Evolutionary conservation across 306 rosid species (phyloP).

Genomic region (cucumber (Cucumis sativus)): DNA sequence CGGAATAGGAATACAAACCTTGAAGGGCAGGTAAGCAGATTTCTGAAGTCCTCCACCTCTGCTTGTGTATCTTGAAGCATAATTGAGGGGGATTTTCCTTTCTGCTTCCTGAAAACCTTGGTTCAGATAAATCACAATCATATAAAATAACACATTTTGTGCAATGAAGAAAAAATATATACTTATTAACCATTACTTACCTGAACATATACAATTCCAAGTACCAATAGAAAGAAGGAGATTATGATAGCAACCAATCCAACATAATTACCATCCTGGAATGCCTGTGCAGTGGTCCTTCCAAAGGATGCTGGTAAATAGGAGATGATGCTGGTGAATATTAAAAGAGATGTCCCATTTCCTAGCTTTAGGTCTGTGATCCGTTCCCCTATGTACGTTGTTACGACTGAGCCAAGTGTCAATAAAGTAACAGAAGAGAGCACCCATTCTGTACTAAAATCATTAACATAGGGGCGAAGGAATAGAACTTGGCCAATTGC

Average conservation of each 20-base stretch:
- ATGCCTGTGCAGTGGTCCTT: constrained; percentile 60
- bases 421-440: constrained; percentile 65
- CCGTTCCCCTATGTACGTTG: constrained; percentile 79
- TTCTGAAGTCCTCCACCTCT: constrained; percentile 67
- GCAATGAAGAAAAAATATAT: constrained; percentile 1
- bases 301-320: constrained; percentile 98
- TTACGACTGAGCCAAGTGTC: constrained; percentile 78
- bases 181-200: constrained; percentile 32
- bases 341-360: constrained; percentile 91
- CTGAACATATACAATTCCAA: constrained; percentile 96
- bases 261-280: constrained; percentile 70
- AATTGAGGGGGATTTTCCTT: constrained; percentile 90
- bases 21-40: constrained; percentile 90
- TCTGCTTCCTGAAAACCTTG: constrained; percentile 84
- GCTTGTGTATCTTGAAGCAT: constrained; percentile 80
- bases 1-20: constrained; percentile 35
- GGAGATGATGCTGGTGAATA: constrained; percentile 92
- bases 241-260: constrained; percentile 59
- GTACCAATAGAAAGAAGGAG: constrained; percentile 76
- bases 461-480: constrained; percentile 88
- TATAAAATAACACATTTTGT: constrained; percentile 7
- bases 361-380: constrained; percentile 92
- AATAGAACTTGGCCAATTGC: constrained; percentile 93
- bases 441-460: constrained; percentile 70
- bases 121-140: constrained; percentile 20